These are phyloP conservation scores for Lasiodiplodia gonubiensis DNA, from an alignment of 2,329 filamentous ascomycete genomes.

Conservation along the genomic window DNA sequence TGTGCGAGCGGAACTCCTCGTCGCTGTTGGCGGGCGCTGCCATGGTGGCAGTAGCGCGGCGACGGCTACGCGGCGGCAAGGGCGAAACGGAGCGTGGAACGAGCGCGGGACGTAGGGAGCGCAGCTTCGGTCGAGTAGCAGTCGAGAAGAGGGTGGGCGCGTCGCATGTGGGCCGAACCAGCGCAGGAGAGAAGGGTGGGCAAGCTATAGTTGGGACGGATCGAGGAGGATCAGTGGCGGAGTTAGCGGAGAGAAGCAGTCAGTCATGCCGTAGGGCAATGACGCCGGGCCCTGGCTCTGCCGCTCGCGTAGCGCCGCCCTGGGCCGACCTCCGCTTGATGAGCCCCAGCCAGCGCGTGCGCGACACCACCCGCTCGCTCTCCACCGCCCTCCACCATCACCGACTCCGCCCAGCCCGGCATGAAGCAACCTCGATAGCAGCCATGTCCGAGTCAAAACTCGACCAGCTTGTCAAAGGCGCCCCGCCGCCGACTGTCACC, in stretches of 20 bases:
- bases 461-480: conserved; percentile 92
- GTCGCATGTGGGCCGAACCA: neutral
- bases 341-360: neutral
- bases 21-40: conserved; percentile 11
- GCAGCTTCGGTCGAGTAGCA: neutral
- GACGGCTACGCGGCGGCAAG: neutral
- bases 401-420: neutral
- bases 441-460: conserved; percentile 68
- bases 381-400: neutral
- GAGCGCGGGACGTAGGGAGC: conserved; percentile 1
- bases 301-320: neutral
- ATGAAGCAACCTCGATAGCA: conserved; percentile 20
- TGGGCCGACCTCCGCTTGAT: neutral
- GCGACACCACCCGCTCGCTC: neutral
- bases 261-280: neutral
- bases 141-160: too few relatives aligned
- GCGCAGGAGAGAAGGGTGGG: neutral
- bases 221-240: conserved; percentile 10
- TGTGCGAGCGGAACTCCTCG: conserved; percentile 24
- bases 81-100: neutral
- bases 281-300: neutral
- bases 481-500: conserved; percentile 68
- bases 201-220: neutral
- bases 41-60: conserved; percentile 25
- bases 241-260: conserved; percentile 9